phyloP scores from a whole-genome alignment of 495 filamentous ascomycete genomes.

The Recurvomyces mirabilis region DNA sequence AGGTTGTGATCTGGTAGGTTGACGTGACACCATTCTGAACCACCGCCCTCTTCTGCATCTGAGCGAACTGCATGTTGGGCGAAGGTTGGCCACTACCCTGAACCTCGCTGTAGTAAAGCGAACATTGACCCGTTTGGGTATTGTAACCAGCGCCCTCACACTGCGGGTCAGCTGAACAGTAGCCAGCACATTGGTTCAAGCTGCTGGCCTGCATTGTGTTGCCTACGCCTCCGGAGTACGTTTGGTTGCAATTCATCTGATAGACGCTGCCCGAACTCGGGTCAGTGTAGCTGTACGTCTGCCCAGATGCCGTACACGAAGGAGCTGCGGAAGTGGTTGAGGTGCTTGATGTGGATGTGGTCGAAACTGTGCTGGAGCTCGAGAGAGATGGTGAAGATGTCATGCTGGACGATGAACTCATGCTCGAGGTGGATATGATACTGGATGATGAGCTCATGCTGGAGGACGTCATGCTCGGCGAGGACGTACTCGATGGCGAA shows the following conservation, averaged over 20 bases:
- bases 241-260: constrained; percentile 8
- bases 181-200: background rate
- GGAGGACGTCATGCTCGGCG: too few relatives aligned
- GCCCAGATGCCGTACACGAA: background rate
- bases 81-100: background rate
- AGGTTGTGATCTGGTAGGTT: constrained; percentile 3
- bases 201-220: background rate
- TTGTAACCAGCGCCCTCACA: constrained; percentile 7
- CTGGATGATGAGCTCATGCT: too few relatives aligned
- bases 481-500: too few relatives aligned
- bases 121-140: background rate
- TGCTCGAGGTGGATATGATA: too few relatives aligned
- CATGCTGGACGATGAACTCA: too few relatives aligned
- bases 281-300: constrained; percentile 3
- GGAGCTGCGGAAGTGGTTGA: constrained; percentile 2
- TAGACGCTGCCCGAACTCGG: background rate
- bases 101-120: constrained; percentile 1
- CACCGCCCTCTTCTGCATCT: constrained; percentile 2
- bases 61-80: constrained; percentile 4
- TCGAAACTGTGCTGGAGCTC: too few relatives aligned
- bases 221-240: constrained; percentile 4
- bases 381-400: too few relatives aligned
- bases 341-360: too few relatives aligned
- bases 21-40: constrained; percentile 1
- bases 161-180: background rate